A percentile compares a stretch with the other conserved stretches of the same genome.
Evolutionary conservation across 768 basidiomycete genomes (phyloP).

Genomic region (Agrocybe praecox): DNA sequence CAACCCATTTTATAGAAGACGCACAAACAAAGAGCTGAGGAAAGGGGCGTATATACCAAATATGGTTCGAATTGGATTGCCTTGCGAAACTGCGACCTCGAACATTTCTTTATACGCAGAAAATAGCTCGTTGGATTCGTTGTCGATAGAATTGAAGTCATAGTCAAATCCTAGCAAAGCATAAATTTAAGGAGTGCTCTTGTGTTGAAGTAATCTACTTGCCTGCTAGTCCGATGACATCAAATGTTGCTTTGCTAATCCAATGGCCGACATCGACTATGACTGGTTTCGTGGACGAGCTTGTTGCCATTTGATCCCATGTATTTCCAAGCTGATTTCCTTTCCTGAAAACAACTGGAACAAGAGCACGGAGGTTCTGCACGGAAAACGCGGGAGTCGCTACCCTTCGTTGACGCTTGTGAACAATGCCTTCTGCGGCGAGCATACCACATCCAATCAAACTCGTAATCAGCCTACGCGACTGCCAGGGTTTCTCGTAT

Average conservation of each 20-base stretch:
- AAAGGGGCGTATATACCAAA: constrained; percentile 62
- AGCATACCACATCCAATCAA: constrained; percentile 87
- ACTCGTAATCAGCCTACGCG: constrained; percentile 70
- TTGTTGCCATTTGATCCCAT: constrained; percentile 54
- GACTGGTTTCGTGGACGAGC: constrained; percentile 16
- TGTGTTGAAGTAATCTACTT: constrained; percentile 11
- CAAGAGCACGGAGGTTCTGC: constrained; percentile 73
- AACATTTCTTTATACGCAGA: constrained; percentile 87
- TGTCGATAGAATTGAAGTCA: constrained; percentile 80
- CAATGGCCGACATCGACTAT: constrained; percentile 78
- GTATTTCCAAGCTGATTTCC: constrained; percentile 61
- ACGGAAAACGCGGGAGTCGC: constrained; percentile 78
- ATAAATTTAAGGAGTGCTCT: neutral
- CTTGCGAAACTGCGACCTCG: constrained; percentile 66
- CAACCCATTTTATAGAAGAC: constrained; percentile 25
- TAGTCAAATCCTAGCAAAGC: constrained; percentile 76
- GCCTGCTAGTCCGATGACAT: constrained; percentile 92
- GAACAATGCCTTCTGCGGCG: constrained; percentile 73
- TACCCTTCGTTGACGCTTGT: constrained; percentile 81
- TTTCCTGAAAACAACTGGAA: constrained; percentile 73
- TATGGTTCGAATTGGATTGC: constrained; percentile 43
- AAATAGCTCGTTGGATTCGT: constrained; percentile 79
- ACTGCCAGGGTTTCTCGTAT: constrained; percentile 86
- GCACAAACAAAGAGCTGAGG: constrained; percentile 55
- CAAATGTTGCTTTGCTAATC: constrained; percentile 84